Conservation (phyloP, 2,329 filamentous ascomycete species). For the Scedosporium aurantiacum region DNA sequence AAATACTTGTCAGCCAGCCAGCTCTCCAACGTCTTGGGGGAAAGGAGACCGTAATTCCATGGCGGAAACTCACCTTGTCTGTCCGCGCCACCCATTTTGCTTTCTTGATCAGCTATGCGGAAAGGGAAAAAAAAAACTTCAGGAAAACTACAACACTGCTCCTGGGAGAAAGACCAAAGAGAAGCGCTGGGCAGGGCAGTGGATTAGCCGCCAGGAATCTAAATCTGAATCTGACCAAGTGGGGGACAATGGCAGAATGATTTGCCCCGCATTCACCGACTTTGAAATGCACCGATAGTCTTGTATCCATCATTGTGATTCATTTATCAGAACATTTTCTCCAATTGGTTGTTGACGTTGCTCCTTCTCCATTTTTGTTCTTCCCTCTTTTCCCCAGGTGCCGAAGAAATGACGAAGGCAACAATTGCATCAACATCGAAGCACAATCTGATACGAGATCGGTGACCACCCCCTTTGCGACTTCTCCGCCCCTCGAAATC, state of each 20-base stretch:
- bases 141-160: neutral
- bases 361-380: neutral
- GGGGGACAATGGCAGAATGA: neutral
- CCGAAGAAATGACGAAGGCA: neutral
- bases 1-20: neutral
- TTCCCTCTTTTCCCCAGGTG: neutral
- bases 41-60: neutral
- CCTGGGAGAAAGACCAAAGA: neutral
- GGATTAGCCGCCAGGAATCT: neutral
- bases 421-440: neutral
- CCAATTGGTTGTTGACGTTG: neutral
- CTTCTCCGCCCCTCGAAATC: neutral
- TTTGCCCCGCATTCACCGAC: constrained; percentile 2
- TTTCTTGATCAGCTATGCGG: neutral
- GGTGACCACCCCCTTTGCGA: neutral
- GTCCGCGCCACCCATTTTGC: constrained; percentile 53
- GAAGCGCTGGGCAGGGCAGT: neutral
- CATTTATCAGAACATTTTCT: neutral
- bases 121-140: neutral
- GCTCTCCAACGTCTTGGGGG: neutral
- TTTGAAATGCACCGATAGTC: neutral
- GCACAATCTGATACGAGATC: neutral
- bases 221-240: neutral
- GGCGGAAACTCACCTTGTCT: constrained; percentile 43
- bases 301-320: neutral